These are phyloP conservation scores for Capsicum pubescens DNA, from an alignment of 257 asterid genomes.

Conservation along the genomic window DNA sequence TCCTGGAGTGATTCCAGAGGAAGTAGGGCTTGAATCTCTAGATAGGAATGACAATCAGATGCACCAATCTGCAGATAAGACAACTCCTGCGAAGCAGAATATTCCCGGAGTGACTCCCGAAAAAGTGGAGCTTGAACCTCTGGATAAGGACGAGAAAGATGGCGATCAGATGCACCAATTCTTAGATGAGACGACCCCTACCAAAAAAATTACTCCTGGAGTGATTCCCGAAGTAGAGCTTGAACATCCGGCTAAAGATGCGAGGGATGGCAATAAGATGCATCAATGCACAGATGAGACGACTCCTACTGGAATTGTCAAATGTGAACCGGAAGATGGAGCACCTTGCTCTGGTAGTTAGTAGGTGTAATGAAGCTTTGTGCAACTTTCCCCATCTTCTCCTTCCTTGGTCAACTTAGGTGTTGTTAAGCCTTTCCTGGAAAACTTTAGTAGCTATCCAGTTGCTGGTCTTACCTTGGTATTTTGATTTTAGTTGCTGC, in stretches of 20 bases:
- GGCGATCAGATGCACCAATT: slow-evolving; percentile 27
- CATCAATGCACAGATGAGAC: background rate
- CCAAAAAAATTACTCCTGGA: slow-evolving; percentile 30
- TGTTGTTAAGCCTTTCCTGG: background rate
- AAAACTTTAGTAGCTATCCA: slow-evolving; percentile 11
- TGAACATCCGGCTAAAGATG: background rate
- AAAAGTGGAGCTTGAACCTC: slow-evolving; percentile 38
- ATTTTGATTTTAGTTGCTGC: background rate
- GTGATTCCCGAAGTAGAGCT: slow-evolving; percentile 24
- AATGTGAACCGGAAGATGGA: background rate
- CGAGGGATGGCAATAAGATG: background rate
- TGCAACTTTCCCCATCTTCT: background rate
- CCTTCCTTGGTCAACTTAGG: background rate
- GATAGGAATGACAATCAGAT: background rate
- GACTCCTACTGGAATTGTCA: background rate
- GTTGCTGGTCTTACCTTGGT: background rate
- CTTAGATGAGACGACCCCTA: slow-evolving; percentile 51
- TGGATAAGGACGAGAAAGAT: slow-evolving; percentile 32
- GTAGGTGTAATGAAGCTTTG: background rate
- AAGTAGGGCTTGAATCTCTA: slow-evolving; percentile 20
- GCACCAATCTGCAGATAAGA: slow-evolving; percentile 48
- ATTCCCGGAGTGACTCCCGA: slow-evolving; percentile 62
- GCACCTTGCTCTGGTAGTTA: slow-evolving; percentile 6
- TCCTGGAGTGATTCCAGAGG: slow-evolving; percentile 31
- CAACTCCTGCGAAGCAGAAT: slow-evolving; percentile 47